Evolutionary conservation across 176 grass and related monocot species (phyloP), one percentile per base, ranked within the genome.

Genomic region (Microstegium vimineum): DNA sequence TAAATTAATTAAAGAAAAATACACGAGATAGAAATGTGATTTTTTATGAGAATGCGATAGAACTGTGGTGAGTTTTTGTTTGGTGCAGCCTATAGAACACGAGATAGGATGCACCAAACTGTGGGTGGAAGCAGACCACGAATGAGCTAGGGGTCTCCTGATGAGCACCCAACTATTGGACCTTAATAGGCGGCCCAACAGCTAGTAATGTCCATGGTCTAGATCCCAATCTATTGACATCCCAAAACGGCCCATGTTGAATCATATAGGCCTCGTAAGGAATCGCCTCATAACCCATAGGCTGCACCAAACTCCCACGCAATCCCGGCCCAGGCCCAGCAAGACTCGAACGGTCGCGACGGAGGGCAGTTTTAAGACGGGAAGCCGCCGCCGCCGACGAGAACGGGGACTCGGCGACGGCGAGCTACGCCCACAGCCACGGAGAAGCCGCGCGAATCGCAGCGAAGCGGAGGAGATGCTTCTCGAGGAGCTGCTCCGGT

Each of bases 401-500:
- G 30, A 32, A 17, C 71, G 17, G 8, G 20, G 41, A 0, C 27
- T 12, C 43, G 42, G 16, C 12, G 43, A 72, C 2, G 2, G 1
- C 33, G 23, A 41, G 2, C 30, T 12, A 51, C 27, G 5, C 70
- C 8, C 45, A 11, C 71, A 11, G 3, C 5, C 7, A 49, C 62
- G n/a, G 61, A 16, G 76, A 78, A 65, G 61, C 40, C 61, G 12
- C 18, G 10, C 62, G 18, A 23, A 51, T 51, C 27, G 14, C 41
- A 22, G 77, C 46, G 62, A 13, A 18, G 61, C 38, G 8, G 0
- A 47, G 36, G 70, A 51, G 76, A 89, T 93, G 88, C 76, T 88
- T 59, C 45, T 90, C 37, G 88, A 96, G 16, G 93, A 93, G 38
- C 80, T 89, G 20, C 41, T 85, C 25, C 80, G 80, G 2, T 93